Base-by-base conservation (phyloP, 768 basidiomycete species). In the Daedaleopsis sinensis region DNA sequence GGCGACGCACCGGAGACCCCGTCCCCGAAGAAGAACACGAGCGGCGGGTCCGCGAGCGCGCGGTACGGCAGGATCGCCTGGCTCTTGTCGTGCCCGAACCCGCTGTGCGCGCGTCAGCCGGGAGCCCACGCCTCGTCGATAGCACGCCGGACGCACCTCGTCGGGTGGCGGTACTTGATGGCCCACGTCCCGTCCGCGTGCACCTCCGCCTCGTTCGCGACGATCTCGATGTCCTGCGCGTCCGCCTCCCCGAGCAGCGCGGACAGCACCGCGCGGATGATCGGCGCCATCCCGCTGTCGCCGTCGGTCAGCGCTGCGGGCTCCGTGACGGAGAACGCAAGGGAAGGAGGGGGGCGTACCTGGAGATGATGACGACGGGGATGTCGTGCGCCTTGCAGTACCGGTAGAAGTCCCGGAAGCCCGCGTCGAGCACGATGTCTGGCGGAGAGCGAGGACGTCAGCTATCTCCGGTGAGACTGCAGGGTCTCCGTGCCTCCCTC, bases 1-100 rank as follows among this genome's bases (percentile, higher is more conserved):
- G 16, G 4, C 10, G 32, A 76, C 83, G 44, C 60, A 92, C 94
- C 94, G 58, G 93, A 95, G 52, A 97, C 97, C 37, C 97, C 97
- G 72, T 99, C 97, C 0, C 97, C 97, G 65, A 97, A 96, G 84
- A 97, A 99, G 77, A 99, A 96, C 11, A 96, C 79, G 1, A 84
- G 87, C 2, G 97, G 96, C 5, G 88, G 85, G 50, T 84, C 72
- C 7, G 78, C 67, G 46, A 96, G 80, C 44, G 80, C 76, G n/a
- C 87, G 81, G 76, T 98, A 99, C 0, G 93, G 96, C 37, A 96
- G 78, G 67, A 98, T 98, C 2, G 96, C 94, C 67, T 89, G 90
- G 8, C 91, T 94, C 77, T 99, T 99, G 76, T 99, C 97, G 72
- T 99, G 97, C 0, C 97, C 97, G 68, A 84, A 98, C 1, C 84